Evolutionary conservation across 169 alveolate genomes (phyloP), one percentile per base, ranked within the genome.

Genomic region (Perkinsus chesapeaki): DNA sequence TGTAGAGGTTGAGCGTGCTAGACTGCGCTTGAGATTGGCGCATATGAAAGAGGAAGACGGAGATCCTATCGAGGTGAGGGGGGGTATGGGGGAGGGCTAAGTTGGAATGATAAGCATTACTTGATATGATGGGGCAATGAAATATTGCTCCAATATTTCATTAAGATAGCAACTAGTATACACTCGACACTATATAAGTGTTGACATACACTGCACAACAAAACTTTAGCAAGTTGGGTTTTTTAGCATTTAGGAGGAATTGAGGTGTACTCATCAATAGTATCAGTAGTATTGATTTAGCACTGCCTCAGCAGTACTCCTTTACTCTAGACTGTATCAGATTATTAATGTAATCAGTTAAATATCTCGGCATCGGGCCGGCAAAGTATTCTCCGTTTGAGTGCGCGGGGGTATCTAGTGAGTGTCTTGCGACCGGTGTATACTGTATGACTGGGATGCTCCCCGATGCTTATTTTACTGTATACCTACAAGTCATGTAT

Each of bases 1-100:
- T 60, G 96, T 96, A 10, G 97, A 96, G 73, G 95, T 96, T 38
- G 97, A 96, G 92, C 94, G 97, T 7, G 97, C 97, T 10, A 92
- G 97, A 31, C 94, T 95, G 27, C 93, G 94, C 91, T 39, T 92
- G 93, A 91, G 93, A 91, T 39, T 95, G 38, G 96, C 97, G 48
- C 94, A 93, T 82, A 94, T 94, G 92, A 92, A 94, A 92, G 96
- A 96, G 82, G 95, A 93, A 27, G 95, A 94, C 16, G 96, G 96
- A 20, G 91, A 96, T 0, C 39, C 95, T 37, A 95, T 92, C 19
- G 96, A 91, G 73, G 97, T 96, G 0, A 94, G 96, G 31, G 47
- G 20, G 39, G 90, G 95, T 91, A 94, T 96, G 23, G 96, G 95
- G 94, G 97, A 96, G 39, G 94, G 95, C 7, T 95, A 95, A 94